Base-by-base conservation (phyloP, 2,329 filamentous ascomycete species). In the Monilinia laxa region DNA sequence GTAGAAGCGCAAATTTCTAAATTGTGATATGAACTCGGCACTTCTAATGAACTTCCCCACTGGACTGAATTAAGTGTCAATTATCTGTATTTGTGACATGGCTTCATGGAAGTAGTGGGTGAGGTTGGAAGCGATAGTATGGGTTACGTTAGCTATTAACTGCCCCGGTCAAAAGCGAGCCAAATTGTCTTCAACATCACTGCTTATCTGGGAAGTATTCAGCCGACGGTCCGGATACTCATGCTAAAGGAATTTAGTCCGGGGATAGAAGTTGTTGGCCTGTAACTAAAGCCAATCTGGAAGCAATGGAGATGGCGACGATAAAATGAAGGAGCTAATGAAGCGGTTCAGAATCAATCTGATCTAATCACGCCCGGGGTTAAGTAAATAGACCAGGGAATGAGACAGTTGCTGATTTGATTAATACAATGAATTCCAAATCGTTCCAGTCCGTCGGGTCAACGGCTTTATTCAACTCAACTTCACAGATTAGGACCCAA, bases 381-480 rank as follows among this genome's bases (percentile, higher is more conserved):
- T 9, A 25, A 31, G 4, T 49, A 51, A 35, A n/a, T 25, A 60
- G 45, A 25, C 18, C 23, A 9, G 45, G 20, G 12, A 23, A 31
- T 51, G 31, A 51, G 14, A 51, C 7, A 31, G 14, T 25, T 62
- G 14, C 25, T 51, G 45, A n/a, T 62, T 60, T 60, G 42, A 60
- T 60, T 60, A 38, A 28, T 59, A 49, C 28, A 49, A 23, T 18
- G 18, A 60, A 51, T 65, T 51, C 45, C 28, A 47, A 65, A 59
- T 40, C 25, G 45, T 51, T 18, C 42, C 42, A 40, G 28, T 52
- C 10, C 35, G 3, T 57, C 38, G 42, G 62, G 20, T 40, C 42
- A 31, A 59, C 42, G 6, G n/a, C 23, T n/a, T 47, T 31, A 6
- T 42, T 6, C 31, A 49, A 42, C 18, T 31, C 25, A 47, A 49